Base-by-base conservation (phyloP, 208 protist genomes). In the Angomonas desouzai region DNA sequence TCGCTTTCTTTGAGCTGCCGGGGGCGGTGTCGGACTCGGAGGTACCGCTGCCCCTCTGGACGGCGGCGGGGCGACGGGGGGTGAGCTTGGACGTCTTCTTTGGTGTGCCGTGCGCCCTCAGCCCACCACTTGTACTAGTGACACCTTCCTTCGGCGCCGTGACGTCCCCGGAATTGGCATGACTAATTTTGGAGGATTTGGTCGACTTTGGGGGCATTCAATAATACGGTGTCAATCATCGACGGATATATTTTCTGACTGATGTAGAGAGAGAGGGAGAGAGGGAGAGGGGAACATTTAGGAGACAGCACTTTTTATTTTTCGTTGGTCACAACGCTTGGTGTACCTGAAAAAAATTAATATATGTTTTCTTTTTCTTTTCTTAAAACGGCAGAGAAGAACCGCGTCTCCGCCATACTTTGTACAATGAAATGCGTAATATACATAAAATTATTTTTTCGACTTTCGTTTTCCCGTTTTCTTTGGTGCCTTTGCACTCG, bases 141-240 rank as follows among this genome's bases (percentile, higher is more conserved):
- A 18, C 36, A 13, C 36, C 36, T 13, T 6, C 36, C 36, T 13
- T 43, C 36, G 36, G 36, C 13, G 36, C 9, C 36, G 36, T 43
- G 13, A 43, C 36, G 36, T 18, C 36, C 9, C 9, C 9, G 9
- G 36, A 6, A 18, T 6, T 18, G 9, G 36, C 36, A 6, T 43
- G 6, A 18, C 13, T 43, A 6, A 27, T 51, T 23, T 27, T 13
- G 18, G 36, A 13, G 9, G 36, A 22, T 23, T 51, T 51, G 18
- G 45, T 51, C 9, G 45, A 51, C 45, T 51, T 51, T 13, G 45
- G 45, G n/a, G 45, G 45, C 45, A 51, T 51, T 51, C 36, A 40
- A 40, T n/a, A 40, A 40, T 6, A 40, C 9, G 13, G 36, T 18
- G 9, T 40, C 6, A 40, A 40, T 40, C 36, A 40, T n/a, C n/a